A percentile compares a stretch with the other conserved stretches of the same genome.
These are phyloP conservation scores for Tetracentron sinense DNA, from an alignment of 164 flowering plant species.

Conservation along the genomic window DNA sequence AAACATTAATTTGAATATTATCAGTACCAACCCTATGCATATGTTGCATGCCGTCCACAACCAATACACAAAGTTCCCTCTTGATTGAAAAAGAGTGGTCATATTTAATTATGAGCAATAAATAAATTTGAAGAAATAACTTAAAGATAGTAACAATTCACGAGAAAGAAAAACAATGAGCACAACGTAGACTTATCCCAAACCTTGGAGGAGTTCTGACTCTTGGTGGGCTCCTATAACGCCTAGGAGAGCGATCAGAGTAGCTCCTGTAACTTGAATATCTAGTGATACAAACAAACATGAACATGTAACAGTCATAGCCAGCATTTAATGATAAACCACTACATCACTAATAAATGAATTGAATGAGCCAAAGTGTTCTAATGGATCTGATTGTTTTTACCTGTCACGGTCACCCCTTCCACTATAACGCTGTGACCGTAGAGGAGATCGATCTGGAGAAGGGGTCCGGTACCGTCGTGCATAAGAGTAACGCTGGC, in stretches of 20 bases:
- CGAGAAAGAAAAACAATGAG: not conserved
- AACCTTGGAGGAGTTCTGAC: slow-evolving; percentile 90
- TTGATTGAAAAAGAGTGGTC: not conserved
- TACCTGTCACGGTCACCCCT: slow-evolving; percentile 79
- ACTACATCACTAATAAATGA: not conserved
- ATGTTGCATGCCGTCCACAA: not conserved
- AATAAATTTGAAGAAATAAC: not conserved
- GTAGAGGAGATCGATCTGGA: slow-evolving; percentile 78
- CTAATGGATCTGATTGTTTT: not conserved
- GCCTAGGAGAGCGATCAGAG: slow-evolving; percentile 73
- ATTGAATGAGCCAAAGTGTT: not conserved
- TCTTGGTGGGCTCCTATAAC: slow-evolving; percentile 78
- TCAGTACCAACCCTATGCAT: too few species aligned
- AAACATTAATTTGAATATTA: too few species aligned
- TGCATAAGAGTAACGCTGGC: slow-evolving; percentile 83
- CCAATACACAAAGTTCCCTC: not conserved
- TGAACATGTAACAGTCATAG: not conserved
- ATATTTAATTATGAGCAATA: not conserved
- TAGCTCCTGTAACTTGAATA: slow-evolving; percentile 67
- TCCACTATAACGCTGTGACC: slow-evolving; percentile 68
- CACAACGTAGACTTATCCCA: slow-evolving; percentile 6
- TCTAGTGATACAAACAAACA: slow-evolving; percentile 27
- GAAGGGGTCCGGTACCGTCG: slow-evolving; percentile 92
- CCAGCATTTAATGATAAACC: not conserved
- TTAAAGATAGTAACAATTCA: too few species aligned